Evolutionary conservation across 352 stramenopile species (phyloP).

Genomic region (Phytophthora foliorum): DNA sequence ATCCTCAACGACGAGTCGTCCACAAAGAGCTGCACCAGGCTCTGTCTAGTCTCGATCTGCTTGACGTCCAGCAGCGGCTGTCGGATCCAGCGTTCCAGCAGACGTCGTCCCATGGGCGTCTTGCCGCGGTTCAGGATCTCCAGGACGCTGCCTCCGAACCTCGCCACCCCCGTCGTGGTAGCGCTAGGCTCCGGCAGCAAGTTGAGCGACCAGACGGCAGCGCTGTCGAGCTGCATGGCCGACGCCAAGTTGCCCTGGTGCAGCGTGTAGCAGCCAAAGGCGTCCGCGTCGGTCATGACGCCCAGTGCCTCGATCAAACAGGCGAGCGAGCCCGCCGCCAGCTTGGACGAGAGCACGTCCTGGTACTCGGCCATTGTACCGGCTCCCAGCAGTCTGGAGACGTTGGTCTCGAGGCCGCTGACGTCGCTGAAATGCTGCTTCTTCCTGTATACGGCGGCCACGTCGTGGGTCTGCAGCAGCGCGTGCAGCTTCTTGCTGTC

Average conservation of each 20-base stretch:
- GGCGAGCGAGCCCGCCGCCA: conserved; percentile 74
- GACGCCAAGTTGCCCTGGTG: conserved; percentile 74
- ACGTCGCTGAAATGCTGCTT: conserved; percentile 73
- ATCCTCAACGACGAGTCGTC: conserved; percentile 89
- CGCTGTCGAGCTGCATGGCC: conserved; percentile 94
- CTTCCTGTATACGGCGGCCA: conserved; percentile 72
- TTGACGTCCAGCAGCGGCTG: conserved; percentile 94
- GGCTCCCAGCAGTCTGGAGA: conserved; percentile 67
- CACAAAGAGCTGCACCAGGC: conserved; percentile 94
- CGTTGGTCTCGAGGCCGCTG: conserved; percentile 65
- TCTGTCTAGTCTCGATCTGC: conserved; percentile 91
- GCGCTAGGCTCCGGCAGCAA: conserved; percentile 86
- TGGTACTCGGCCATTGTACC: conserved; percentile 71
- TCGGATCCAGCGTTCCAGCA: conserved; percentile 97
- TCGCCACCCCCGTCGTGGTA: conserved; percentile 45
- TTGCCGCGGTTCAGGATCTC: conserved; percentile 96
- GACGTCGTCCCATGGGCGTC: conserved; percentile 93
- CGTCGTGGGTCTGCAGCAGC: conserved; percentile 72
- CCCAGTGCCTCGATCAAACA: conserved; percentile 76
- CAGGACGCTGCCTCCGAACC: conserved; percentile 87
- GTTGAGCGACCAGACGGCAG: conserved; percentile 94
- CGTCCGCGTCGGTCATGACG: conserved; percentile 72
- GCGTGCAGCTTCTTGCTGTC: conserved; percentile 89
- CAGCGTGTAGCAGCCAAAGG: conserved; percentile 83
- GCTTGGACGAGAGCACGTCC: conserved; percentile 70